These are phyloP conservation scores for Helotiales sp. DNA, from an alignment of 2,329 filamentous ascomycete species.

Conservation along the genomic window DNA sequence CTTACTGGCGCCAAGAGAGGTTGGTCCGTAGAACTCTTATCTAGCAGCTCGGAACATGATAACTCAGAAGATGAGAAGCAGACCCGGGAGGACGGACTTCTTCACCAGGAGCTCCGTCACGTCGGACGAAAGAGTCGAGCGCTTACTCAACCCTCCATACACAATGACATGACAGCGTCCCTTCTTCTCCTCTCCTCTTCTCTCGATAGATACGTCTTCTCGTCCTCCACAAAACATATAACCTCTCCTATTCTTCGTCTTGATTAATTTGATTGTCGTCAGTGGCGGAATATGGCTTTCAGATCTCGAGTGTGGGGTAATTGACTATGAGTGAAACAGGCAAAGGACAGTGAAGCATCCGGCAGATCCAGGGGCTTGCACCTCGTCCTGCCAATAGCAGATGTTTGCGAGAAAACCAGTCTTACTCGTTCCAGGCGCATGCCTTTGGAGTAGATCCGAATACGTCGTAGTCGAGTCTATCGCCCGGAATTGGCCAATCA, in stretches of 20 bases:
- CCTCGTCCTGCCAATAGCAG: not conserved
- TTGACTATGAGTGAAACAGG: not conserved
- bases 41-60: no score
- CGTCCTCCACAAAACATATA: no score
- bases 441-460: not conserved
- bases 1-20: no score
- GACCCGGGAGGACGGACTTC: no score
- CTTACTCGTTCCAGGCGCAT: not conserved
- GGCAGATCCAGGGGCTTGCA: not conserved
- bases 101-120: not conserved
- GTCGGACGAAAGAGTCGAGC: not conserved
- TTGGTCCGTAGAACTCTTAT: no score
- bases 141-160: not conserved
- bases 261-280: not conserved
- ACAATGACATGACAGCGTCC: not conserved
- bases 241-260: not conserved
- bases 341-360: slow-evolving; percentile 2
- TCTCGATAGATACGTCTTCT: no score
- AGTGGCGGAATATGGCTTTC: slow-evolving; percentile 1
- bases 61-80: no score
- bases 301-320: slow-evolving; percentile 3
- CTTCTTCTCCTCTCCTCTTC: not conserved
- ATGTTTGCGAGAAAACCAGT: not conserved
- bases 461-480: not conserved
- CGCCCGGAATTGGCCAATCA: not conserved